These are phyloP conservation scores for Phialemoniopsis sp. DNA, from an alignment of 2,329 filamentous ascomycete species.

Conservation along the genomic window DNA sequence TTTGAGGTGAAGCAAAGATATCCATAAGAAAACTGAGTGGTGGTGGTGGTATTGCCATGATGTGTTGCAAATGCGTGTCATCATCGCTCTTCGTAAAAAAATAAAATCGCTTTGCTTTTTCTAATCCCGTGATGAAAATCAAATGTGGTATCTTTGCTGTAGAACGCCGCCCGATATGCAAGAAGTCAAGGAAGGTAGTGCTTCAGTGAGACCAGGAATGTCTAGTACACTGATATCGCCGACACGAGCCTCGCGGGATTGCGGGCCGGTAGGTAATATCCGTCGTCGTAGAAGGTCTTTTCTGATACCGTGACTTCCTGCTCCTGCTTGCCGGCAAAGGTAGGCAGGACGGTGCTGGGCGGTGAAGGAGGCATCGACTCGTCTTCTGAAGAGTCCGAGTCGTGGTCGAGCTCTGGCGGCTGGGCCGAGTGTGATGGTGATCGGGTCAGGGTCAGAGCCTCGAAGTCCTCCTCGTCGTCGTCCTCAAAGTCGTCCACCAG, in stretches of 20 bases:
- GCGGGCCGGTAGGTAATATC: slow-evolving; percentile 49
- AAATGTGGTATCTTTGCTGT: too few species aligned
- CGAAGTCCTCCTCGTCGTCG: slow-evolving; percentile 59
- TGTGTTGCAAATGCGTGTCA: too few species aligned
- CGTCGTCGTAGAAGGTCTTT: slow-evolving; percentile 43
- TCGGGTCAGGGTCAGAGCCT: slow-evolving; percentile 62
- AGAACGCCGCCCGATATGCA: too few species aligned
- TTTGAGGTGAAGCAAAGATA: too few species aligned
- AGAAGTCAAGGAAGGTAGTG: too few species aligned
- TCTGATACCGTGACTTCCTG: slow-evolving; percentile 29
- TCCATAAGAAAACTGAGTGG: too few species aligned
- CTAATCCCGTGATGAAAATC: too few species aligned
- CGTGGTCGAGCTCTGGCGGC: slow-evolving; percentile 66
- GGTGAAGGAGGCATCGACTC: slow-evolving; percentile 71
- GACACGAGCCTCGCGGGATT: slow-evolving; percentile 47
- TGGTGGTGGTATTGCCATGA: too few species aligned
- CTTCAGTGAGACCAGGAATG: too few species aligned
- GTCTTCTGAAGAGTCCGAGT: slow-evolving; percentile 69
- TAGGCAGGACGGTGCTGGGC: slow-evolving; percentile 49
- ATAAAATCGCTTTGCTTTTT: too few species aligned
- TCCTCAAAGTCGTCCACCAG: slow-evolving; percentile 42
- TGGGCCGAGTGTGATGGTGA: slow-evolving; percentile 57
- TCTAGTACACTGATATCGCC: slow-evolving; percentile 53
- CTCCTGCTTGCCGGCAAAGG: slow-evolving; percentile 56
- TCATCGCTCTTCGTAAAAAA: too few species aligned